Base-by-base conservation (phyloP, 1,284 basidiomycete species). In the Ceratobasidium sp. region DNA sequence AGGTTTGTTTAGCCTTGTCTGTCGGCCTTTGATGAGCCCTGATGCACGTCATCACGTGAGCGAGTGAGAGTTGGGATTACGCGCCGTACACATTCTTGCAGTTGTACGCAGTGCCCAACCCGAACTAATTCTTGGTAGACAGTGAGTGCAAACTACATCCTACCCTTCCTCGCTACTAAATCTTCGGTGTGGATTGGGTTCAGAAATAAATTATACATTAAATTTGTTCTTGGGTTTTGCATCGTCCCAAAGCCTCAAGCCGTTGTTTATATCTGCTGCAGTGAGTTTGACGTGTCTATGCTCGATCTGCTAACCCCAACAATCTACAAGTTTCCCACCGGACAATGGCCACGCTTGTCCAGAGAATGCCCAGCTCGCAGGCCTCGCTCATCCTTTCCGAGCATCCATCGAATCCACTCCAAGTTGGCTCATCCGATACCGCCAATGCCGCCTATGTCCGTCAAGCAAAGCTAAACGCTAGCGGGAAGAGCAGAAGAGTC, bases 331-430 rank as follows among this genome's bases (percentile, higher is more conserved):
- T n/a, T 27, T 23, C 38, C 6, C 4, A 14, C 18, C 18, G 54
- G 16, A 33, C 54, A 71, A 71, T 71, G 69, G 69, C 69, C 35
- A 59, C 69, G 38, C 69, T 71, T 46, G 69, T 71, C 23, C 69
- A 59, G 10, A 71, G 50, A 52, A 71, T 71, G 69, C 54, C 69
- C 12, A 71, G 69, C 54, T 71, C 69, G 12, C 67, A 69, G 54
- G 50, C 69, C 52, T 41, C 69, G 23, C 69, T 44, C 30, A 57
- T 80, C 23, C 74, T 94, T 80, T 93, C 93, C 12, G 91, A 91
- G 80, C 93, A 94, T 82, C 92, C 91, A 16, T 94, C 93, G 59
- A 94, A 94, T 81, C 93, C 93, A 2, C 87, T 94, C 65, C 92
- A 94, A 81, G 88, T 90, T 23, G 85, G 88, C 55, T 89, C 91